Percentiles rank a stretch among this genome's conserved stretches.
Evolutionary conservation across 108 stramenopile genomes (phyloP).

Genomic region (Schizochytrium sp.): DNA sequence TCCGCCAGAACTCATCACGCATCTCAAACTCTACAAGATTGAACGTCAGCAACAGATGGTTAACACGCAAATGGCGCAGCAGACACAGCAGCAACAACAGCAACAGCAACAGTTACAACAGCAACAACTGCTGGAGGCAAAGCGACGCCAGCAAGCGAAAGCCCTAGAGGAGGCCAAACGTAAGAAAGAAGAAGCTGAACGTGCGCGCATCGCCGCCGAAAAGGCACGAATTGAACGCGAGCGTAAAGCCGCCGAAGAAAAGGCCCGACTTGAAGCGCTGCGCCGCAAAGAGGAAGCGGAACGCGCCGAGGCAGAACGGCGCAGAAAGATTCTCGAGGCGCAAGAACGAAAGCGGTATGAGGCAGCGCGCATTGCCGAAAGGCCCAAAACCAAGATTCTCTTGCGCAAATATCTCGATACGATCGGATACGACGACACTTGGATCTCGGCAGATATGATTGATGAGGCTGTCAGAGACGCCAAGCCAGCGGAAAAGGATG

Average conservation of each 20-base stretch:
- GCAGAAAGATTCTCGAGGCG: background rate
- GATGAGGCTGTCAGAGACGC: background rate
- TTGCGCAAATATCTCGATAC: background rate
- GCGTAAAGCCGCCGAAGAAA: background rate
- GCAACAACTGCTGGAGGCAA: background rate
- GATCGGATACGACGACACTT: background rate
- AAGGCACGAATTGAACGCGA: background rate
- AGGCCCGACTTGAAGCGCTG: background rate
- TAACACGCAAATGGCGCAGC: background rate
- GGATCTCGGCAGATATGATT: background rate
- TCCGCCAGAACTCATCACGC: background rate
- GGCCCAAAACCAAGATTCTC: background rate
- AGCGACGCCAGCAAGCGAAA: background rate
- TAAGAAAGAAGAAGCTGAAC: background rate
- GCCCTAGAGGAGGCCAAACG: background rate
- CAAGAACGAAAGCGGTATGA: background rate
- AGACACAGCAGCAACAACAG: background rate
- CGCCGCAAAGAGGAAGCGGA: background rate
- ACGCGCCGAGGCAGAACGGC: background rate
- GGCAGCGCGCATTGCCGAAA: background rate
- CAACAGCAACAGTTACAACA: background rate
- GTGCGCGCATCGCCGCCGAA: background rate
- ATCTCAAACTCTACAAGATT: background rate
- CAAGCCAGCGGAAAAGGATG: background rate
- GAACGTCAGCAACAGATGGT: background rate